Evolutionary conservation across 257 asterid genomes (phyloP).

Genomic region (Marsdenia floribunda): DNA sequence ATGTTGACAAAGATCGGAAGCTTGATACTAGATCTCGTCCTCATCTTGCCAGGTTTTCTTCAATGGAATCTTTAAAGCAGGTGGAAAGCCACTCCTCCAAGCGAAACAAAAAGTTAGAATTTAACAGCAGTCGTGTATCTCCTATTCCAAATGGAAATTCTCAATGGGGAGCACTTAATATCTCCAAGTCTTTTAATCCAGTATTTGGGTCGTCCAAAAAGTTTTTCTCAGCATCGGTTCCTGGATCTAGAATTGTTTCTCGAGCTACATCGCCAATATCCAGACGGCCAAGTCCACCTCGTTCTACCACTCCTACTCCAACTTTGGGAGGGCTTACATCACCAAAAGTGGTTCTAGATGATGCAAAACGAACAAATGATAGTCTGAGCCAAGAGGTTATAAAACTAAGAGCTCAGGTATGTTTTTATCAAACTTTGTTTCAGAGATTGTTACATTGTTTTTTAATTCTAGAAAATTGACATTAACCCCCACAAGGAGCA

Average conservation of each 20-base stretch:
- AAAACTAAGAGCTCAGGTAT: constrained; percentile 86
- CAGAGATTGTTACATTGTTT: background rate
- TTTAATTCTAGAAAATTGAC: background rate
- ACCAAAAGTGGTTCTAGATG: constrained; percentile 64
- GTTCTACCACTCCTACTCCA: constrained; percentile 98
- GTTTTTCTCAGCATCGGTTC: constrained; percentile 93
- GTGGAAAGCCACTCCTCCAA: constrained; percentile 66
- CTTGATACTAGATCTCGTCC: constrained; percentile 58
- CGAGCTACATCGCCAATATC: constrained; percentile 98
- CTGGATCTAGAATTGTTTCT: constrained; percentile 97
- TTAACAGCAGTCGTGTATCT: constrained; percentile 86
- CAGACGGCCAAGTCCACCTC: constrained; percentile 91
- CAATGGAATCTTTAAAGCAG: constrained; percentile 86
- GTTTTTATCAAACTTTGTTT: constrained; percentile 7
- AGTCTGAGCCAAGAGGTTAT: constrained; percentile 74
- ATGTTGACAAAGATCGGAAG: constrained; percentile 65
- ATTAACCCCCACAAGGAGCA: background rate
- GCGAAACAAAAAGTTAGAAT: constrained; percentile 78
- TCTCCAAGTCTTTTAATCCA: constrained; percentile 81
- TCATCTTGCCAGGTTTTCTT: constrained; percentile 70
- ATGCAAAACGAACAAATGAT: constrained; percentile 56
- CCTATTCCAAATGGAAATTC: constrained; percentile 90
- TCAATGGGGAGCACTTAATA: constrained; percentile 74
- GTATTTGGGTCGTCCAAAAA: constrained; percentile 90
- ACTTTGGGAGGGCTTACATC: constrained; percentile 92